Percentiles rank a stretch among this genome's conserved stretches.
Conservation (phyloP, 352 stramenopile genomes). For the Phytopythium montanum region DNA sequence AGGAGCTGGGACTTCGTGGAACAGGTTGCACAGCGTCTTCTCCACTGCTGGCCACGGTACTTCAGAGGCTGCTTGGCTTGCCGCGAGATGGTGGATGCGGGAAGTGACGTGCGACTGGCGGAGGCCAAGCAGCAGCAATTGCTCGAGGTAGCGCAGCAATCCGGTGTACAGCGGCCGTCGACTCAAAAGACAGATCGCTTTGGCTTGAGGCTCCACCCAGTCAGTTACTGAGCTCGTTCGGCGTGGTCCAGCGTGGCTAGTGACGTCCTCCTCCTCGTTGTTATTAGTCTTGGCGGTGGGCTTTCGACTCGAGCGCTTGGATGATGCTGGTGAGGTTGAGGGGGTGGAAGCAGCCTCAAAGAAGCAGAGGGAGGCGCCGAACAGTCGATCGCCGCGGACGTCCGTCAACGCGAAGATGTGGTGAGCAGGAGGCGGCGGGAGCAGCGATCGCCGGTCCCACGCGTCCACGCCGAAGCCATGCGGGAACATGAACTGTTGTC, state of each 20-base stretch:
- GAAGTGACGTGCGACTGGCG: conserved; percentile 17
- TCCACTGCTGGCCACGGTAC: conserved; percentile 21
- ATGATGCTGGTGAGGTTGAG: neutral
- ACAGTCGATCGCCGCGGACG: conserved; percentile 34
- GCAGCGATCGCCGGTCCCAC: conserved; percentile 5
- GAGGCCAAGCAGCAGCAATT: conserved; percentile 42
- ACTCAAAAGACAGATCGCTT: conserved; percentile 43
- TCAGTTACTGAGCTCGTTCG: neutral
- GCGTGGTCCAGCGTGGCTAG: neutral
- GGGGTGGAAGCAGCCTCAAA: conserved; percentile 21
- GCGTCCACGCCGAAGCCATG: conserved; percentile 29
- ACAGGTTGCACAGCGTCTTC: conserved; percentile 40
- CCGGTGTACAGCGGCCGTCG: conserved; percentile 39
- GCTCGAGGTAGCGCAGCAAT: conserved; percentile 48
- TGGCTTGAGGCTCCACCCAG: conserved; percentile 17
- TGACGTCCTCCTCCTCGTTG: conserved; percentile 2
- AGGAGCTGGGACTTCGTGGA: conserved; percentile 46
- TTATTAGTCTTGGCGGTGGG: neutral
- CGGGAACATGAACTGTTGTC: conserved; percentile 46
- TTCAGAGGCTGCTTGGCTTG: neutral
- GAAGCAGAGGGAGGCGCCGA: conserved; percentile 48
- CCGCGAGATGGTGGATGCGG: neutral
- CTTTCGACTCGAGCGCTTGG: neutral
- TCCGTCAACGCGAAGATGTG: conserved; percentile 52
- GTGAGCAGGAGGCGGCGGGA: conserved; percentile 36